Conservation (phyloP, 768 basidiomycete genomes). For the Mrakia gelida region DNA sequence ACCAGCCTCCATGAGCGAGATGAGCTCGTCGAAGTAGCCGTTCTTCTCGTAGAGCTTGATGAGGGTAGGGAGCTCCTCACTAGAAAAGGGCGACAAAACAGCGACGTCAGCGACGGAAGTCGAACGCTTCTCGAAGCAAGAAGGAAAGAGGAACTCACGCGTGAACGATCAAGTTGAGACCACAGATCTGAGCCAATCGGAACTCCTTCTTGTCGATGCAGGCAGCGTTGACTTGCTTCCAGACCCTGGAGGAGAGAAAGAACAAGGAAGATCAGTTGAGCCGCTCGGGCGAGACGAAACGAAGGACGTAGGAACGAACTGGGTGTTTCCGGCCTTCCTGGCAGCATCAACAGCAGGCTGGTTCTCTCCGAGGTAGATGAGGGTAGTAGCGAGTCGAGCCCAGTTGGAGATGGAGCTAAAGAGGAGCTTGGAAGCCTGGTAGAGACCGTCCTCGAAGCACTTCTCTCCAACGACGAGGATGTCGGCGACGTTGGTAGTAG, state of each 20-base stretch:
- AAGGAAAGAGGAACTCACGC: constrained; percentile 48
- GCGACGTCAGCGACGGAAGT: constrained; percentile 34
- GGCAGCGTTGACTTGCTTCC: constrained; percentile 98
- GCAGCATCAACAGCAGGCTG: constrained; percentile 98
- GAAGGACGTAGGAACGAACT: constrained; percentile 53
- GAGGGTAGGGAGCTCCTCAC: constrained; percentile 69
- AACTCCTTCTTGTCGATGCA: constrained; percentile 98
- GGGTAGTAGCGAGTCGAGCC: constrained; percentile 94
- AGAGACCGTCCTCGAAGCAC: constrained; percentile 96
- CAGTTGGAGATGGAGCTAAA: constrained; percentile 98
- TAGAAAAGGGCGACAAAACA: constrained; percentile 37
- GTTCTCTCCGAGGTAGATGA: constrained; percentile 97
- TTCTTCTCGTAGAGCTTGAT: constrained; percentile 80
- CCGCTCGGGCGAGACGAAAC: too few species aligned
- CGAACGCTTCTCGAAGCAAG: constrained; percentile 11
- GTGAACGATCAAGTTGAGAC: constrained; percentile 95
- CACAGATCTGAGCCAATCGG: constrained; percentile 96
- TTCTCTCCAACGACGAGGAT: constrained; percentile 96
- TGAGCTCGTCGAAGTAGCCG: constrained; percentile 91
- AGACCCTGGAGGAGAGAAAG: constrained; percentile 59
- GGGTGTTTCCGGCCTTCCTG: constrained; percentile 98
- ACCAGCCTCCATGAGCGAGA: constrained; percentile 86
- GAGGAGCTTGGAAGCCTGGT: constrained; percentile 91
- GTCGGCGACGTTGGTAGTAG: constrained; percentile 98
- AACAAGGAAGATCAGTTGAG: background rate